phyloP scores from a whole-genome alignment of 2,329 filamentous ascomycete genomes.

The Bipolaris cookei region DNA sequence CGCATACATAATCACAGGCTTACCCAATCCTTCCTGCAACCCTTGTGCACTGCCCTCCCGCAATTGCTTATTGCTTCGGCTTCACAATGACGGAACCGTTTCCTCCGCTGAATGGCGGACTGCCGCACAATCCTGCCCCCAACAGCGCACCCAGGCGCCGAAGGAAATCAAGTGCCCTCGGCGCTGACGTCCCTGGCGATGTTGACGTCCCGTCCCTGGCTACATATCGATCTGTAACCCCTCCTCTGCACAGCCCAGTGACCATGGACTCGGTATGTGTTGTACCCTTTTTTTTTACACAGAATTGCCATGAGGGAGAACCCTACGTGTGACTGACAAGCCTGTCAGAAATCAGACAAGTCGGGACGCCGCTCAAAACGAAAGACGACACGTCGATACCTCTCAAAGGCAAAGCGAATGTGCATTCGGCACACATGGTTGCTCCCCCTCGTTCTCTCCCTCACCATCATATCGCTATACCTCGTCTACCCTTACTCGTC shows the following conservation, averaged over 20 bases:
- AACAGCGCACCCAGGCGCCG: slow-evolving; percentile 38
- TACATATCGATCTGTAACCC: slow-evolving; percentile 46
- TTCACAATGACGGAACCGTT: slow-evolving; percentile 43
- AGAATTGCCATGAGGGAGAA: not conserved
- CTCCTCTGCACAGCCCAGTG: slow-evolving; percentile 25
- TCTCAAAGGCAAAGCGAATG: slow-evolving; percentile 55
- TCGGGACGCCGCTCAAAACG: slow-evolving; percentile 53
- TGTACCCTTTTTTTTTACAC: too few relatives aligned
- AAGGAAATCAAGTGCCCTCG: slow-evolving; percentile 57
- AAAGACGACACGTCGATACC: slow-evolving; percentile 52
- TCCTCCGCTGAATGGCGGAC: slow-evolving; percentile 36
- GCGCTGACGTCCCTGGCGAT: slow-evolving; percentile 54
- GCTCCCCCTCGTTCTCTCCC: slow-evolving; percentile 71
- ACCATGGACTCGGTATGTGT: slow-evolving; percentile 31
- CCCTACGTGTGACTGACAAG: slow-evolving; percentile 9
- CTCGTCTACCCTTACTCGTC: slow-evolving; percentile 75
- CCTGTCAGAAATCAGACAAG: slow-evolving; percentile 30
- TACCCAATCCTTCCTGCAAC: not conserved
- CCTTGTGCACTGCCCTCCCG: not conserved
- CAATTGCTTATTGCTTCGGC: not conserved
- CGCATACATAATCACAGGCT: not conserved
- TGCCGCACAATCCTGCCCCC: slow-evolving; percentile 15
- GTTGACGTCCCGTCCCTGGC: slow-evolving; percentile 59
- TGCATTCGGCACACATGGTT: slow-evolving; percentile 65
- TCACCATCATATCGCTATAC: slow-evolving; percentile 70